Evolutionary conservation across 192 early-diverging fungal genomes (phyloP).

Genomic region (Coemansia sp.): DNA sequence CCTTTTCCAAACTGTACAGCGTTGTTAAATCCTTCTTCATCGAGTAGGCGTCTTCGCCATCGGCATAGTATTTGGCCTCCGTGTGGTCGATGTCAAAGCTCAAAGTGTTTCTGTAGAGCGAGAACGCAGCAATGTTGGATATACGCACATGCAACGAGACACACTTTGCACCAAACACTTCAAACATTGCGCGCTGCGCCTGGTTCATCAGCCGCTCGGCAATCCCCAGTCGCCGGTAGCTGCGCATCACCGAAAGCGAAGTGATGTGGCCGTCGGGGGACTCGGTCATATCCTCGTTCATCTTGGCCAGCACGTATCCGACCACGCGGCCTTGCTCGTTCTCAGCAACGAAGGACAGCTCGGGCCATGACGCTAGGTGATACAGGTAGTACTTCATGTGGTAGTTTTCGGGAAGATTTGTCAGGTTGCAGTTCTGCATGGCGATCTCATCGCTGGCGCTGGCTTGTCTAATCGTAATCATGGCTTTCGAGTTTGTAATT

Average conservation of each 20-base stretch:
- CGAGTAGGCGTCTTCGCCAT: slow-evolving; percentile 91
- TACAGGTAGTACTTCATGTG: slow-evolving; percentile 99
- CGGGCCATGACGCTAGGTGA: slow-evolving; percentile 83
- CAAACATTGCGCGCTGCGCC: slow-evolving; percentile 81
- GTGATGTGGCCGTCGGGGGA: slow-evolving; percentile 95
- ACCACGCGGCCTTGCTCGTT: slow-evolving; percentile 90
- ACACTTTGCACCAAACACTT: slow-evolving; percentile 82
- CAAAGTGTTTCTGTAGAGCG: slow-evolving; percentile 90
- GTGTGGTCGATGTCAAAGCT: slow-evolving; percentile 85
- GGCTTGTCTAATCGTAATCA: slow-evolving; percentile 55
- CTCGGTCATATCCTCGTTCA: slow-evolving; percentile 84
- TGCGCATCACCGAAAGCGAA: slow-evolving; percentile 94
- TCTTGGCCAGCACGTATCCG: slow-evolving; percentile 97
- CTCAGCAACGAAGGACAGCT: slow-evolving; percentile 94
- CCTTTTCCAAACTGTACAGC: slow-evolving; percentile 30
- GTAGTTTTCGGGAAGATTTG: slow-evolving; percentile 99
- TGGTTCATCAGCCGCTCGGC: slow-evolving; percentile 97
- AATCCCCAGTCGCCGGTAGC: slow-evolving; percentile 93
- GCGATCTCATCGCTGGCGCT: slow-evolving; percentile 58
- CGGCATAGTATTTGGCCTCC: slow-evolving; percentile 97
- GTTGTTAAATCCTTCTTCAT: slow-evolving; percentile 57
- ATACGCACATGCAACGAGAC: slow-evolving; percentile 95
- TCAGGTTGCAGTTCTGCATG: slow-evolving; percentile 97
- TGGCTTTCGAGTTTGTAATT: background rate
- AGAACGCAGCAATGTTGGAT: slow-evolving; percentile 91